Evolutionary conservation across 2,329 filamentous ascomycete species (phyloP).

Genomic region (Aspergillus novofumigatus): DNA sequence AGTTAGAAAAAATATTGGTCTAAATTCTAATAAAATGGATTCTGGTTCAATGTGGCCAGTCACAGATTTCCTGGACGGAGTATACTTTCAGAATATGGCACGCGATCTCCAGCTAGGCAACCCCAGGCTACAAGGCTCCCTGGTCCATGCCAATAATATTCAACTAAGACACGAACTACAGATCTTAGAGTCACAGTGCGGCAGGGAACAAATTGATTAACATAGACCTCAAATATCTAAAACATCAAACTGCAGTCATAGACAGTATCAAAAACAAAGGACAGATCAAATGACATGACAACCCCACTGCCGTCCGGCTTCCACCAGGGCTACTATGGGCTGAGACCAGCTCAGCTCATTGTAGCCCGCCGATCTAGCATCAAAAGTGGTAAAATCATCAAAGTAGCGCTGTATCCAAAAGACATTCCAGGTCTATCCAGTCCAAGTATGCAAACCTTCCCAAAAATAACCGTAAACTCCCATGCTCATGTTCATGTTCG

Average conservation of each 20-base stretch:
- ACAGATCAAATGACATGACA: background rate
- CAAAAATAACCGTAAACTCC: background rate
- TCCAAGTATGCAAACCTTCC: slow-evolving; percentile 1
- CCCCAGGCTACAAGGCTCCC: background rate
- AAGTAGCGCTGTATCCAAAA: background rate
- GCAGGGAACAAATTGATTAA: background rate
- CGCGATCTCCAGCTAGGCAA: background rate
- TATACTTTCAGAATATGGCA: background rate
- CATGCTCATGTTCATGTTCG: slow-evolving; percentile 2
- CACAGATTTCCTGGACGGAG: background rate
- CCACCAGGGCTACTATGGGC: background rate
- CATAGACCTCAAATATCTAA: background rate
- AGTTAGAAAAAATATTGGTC: too few species aligned
- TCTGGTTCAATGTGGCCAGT: too few species aligned
- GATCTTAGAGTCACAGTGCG: background rate
- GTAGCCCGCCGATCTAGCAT: background rate
- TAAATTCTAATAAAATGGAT: too few species aligned
- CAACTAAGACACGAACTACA: background rate
- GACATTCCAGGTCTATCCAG: background rate
- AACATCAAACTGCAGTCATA: background rate
- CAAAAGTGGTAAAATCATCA: background rate
- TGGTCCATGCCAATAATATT: background rate
- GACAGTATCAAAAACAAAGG: background rate
- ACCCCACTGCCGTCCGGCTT: background rate
- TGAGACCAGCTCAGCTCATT: background rate